phyloP scores from a whole-genome alignment of 345 rosid genomes.

The Citrus unshiu region DNA sequence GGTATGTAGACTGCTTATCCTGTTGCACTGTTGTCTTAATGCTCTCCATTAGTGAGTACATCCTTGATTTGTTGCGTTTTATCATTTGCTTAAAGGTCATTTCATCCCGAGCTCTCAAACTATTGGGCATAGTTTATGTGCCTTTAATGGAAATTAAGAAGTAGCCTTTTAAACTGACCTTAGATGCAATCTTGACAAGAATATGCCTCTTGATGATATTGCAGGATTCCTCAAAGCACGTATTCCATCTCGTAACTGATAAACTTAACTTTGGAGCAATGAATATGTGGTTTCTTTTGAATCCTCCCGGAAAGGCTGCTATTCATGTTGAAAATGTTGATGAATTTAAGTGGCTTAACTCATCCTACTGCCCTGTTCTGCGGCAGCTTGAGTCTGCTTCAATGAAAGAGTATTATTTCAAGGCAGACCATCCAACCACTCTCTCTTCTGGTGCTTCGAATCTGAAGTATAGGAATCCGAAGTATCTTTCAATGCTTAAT shows the following conservation, averaged over 20 bases:
- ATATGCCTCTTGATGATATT: conserved; percentile 13
- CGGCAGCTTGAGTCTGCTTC: conserved; percentile 92
- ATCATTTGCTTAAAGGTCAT: neutral
- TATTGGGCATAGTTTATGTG: neutral
- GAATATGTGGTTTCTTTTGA: conserved; percentile 98
- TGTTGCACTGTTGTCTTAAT: neutral
- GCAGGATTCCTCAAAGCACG: conserved; percentile 97
- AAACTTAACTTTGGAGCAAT: conserved; percentile 95
- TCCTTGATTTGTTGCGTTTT: neutral
- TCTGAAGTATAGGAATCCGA: conserved; percentile 94
- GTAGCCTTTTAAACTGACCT: neutral
- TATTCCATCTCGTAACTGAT: conserved; percentile 94
- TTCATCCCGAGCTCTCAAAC: neutral
- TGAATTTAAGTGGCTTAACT: conserved; percentile 97
- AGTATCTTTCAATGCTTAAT: conserved; percentile 96
- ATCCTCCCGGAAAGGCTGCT: conserved; percentile 92
- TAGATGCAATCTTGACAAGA: conserved; percentile 5
- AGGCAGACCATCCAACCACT: conserved; percentile 85
- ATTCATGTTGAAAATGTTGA: conserved; percentile 97
- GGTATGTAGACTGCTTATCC: conserved; percentile 40
- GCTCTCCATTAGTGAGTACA: neutral
- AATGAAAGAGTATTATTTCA: conserved; percentile 96
- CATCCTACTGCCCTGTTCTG: conserved; percentile 95
- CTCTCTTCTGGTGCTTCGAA: conserved; percentile 81
- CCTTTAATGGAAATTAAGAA: neutral